Evolutionary conservation across 192 early-diverging fungal species (phyloP), one percentile per base, ranked within the genome.

Genomic region (Entophlyctis luteolus): DNA sequence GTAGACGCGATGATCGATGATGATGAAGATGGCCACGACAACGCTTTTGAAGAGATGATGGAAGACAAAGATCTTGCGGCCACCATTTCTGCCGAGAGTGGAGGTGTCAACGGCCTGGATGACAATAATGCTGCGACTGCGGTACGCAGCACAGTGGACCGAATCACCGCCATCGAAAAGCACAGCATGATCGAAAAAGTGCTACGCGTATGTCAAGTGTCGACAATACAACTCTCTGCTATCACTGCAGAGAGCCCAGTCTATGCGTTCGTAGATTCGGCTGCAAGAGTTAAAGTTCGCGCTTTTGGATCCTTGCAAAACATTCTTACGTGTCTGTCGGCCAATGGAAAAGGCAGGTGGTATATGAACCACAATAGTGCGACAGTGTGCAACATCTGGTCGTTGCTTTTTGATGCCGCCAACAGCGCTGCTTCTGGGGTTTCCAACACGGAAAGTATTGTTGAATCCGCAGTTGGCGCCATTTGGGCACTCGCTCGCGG

Each of bases 401-500:
- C 1, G 14, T n/a, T 33, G n/a, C 25, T 71, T 14, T 67, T 75
- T 47, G 38, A 60, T 14, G 33, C 82, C 3, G 65, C 79, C 5
- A 76, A 79, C n/a, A 78, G 76, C 8, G 78, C 29, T 22, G 16
- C 34, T 54, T 35, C 71, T 90, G 47, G 87, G 86, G 62, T 77
- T 75, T 16, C 29, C 28, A 54, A 32, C 2, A 39, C 14, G 22
- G 18, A 33, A 28, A 60, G 47, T 29, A 27, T 72, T 42, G 68
- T 91, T 28, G 91, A 91, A 59, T 78, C 81, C 18, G 77, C 84
- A 20, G 79, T 92, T 20, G 83, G 87, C 4, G 88, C 89, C 55
- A 72, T 93, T 55, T 95, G 91, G 91, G 81, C 88, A 1, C 66
- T 93, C 42, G 82, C 84, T 2, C 85, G 91, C 52, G 85, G 87